phyloP scores from a whole-genome alignment of 805 yeast species.

The Pichia nanzhaoensis region DNA sequence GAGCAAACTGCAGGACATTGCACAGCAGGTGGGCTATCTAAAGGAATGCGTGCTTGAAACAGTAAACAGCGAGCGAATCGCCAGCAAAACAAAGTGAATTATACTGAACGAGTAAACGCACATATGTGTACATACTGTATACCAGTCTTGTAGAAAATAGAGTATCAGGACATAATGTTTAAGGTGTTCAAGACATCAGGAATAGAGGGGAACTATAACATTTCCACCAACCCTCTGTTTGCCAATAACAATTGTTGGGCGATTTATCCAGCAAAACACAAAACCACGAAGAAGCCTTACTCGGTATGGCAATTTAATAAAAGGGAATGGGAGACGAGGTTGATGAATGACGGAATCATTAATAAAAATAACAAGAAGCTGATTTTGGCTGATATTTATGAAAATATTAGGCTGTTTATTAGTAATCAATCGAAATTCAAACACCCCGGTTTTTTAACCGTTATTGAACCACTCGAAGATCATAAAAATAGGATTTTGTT shows the following conservation, averaged over 20 bases:
- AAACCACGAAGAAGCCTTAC: constrained; percentile 51
- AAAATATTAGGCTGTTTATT: constrained; percentile 60
- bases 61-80: background rate
- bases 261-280: constrained; percentile 76
- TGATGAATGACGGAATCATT: constrained; percentile 44
- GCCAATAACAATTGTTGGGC: constrained; percentile 71
- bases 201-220: constrained; percentile 58
- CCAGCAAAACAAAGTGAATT: no score
- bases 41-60: constrained; percentile 55
- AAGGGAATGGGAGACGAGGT: constrained; percentile 54
- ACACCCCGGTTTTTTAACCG: constrained; percentile 81
- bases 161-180: constrained; percentile 34
- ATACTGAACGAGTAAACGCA: no score
- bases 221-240: constrained; percentile 66
- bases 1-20: constrained; percentile 62
- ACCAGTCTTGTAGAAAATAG: background rate
- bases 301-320: constrained; percentile 88
- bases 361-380: constrained; percentile 43
- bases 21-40: constrained; percentile 70
- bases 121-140: background rate
- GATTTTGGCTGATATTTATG: constrained; percentile 55
- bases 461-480: constrained; percentile 87
- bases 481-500: constrained; percentile 70
- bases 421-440: constrained; percentile 69
- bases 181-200: constrained; percentile 50